Evolutionary conservation across 2,329 filamentous ascomycete species (phyloP).

Genomic region (Zarea fungicola): DNA sequence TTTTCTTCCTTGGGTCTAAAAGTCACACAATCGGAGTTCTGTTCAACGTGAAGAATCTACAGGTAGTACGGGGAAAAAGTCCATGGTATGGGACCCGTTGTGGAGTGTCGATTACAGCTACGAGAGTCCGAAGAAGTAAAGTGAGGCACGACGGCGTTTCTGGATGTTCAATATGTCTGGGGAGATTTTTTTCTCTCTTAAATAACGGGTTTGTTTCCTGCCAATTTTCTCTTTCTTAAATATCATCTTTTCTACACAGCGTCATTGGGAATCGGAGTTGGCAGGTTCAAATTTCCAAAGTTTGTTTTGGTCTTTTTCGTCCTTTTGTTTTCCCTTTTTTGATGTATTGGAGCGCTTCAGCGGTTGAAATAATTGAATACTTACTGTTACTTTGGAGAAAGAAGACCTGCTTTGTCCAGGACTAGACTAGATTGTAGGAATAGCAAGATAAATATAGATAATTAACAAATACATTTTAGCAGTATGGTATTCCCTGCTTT

Average conservation of each 20-base stretch:
- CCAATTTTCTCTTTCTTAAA: neutral
- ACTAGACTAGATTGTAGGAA: conserved; percentile 11
- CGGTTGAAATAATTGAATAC: too few relatives aligned
- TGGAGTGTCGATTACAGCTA: conserved; percentile 57
- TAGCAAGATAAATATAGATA: neutral
- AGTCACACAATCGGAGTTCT: conserved; percentile 22
- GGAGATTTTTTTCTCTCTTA: conserved; percentile 11
- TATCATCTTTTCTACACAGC: neutral
- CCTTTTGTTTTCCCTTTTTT: neutral
- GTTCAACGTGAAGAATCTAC: conserved; percentile 35
- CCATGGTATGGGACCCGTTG: conserved; percentile 56
- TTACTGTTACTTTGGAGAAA: neutral
- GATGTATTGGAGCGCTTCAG: too few relatives aligned
- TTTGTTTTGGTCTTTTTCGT: too few relatives aligned
- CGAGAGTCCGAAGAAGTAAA: conserved; percentile 34
- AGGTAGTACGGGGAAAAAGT: conserved; percentile 42
- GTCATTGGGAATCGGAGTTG: conserved; percentile 3
- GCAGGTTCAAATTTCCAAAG: too few relatives aligned
- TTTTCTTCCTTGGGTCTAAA: neutral
- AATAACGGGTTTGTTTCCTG: neutral
- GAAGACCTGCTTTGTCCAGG: neutral
- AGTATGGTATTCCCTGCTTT: too few relatives aligned
- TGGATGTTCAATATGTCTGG: conserved; percentile 12
- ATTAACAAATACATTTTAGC: neutral
- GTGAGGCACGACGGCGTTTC: conserved; percentile 2